phyloP scores from a whole-genome alignment of 2,329 filamentous ascomycete genomes.

The Colletotrichum sublineola region DNA sequence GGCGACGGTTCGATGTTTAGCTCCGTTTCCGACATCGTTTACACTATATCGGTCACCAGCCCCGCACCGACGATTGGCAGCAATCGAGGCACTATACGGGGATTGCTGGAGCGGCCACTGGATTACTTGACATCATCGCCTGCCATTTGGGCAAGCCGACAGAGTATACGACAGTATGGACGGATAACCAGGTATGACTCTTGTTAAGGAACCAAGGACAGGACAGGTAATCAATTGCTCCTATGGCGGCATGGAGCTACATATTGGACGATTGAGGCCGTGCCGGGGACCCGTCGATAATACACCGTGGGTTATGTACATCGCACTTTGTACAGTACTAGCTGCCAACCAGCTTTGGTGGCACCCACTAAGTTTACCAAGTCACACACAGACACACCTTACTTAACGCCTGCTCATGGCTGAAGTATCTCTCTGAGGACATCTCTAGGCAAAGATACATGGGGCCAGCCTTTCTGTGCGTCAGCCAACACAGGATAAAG shows the following conservation, averaged over 20 bases:
- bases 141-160: neutral
- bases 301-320: constrained; percentile 19
- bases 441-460: neutral
- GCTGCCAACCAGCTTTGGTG: constrained; percentile 1
- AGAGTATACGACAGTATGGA: constrained; percentile 4
- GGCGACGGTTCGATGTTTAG: constrained; percentile 5
- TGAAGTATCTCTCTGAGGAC: neutral
- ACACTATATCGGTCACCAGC: neutral
- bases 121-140: constrained; percentile 18
- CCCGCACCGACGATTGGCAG: constrained; percentile 24
- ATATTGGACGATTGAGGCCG: neutral
- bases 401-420: neutral
- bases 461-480: constrained; percentile 25
- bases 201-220: constrained; percentile 5
- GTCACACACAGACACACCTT: constrained; percentile 6
- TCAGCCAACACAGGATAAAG: constrained; percentile 17
- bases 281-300: constrained; percentile 16
- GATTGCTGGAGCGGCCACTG: constrained; percentile 15
- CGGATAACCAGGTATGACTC: constrained; percentile 11
- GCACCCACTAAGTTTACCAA: constrained; percentile 3
- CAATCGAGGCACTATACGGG: neutral
- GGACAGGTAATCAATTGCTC: constrained; percentile 5
- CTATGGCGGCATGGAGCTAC: constrained; percentile 14
- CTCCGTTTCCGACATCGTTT: constrained; percentile 1
- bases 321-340: neutral